Evolutionary conservation across 2,329 filamentous ascomycete species (phyloP).

Genomic region (Cercospora nicotianae): DNA sequence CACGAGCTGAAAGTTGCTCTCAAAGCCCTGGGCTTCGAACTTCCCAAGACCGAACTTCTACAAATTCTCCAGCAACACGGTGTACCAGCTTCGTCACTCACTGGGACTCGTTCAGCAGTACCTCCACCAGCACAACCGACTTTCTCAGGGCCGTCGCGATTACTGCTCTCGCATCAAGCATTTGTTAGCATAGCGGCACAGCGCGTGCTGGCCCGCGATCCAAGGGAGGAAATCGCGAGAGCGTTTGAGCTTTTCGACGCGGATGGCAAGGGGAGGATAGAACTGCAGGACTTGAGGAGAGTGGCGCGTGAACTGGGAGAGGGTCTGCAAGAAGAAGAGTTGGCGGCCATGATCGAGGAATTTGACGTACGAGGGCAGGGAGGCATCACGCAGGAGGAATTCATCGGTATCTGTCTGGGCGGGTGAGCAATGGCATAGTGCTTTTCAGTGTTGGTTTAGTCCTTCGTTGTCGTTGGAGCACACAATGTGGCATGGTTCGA

Average conservation of each 20-base stretch:
- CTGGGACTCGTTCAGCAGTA: constrained; percentile 40
- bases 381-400: constrained; percentile 64
- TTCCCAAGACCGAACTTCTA: constrained; percentile 82
- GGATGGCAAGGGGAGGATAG: constrained; percentile 87
- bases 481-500: neutral
- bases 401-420: constrained; percentile 65
- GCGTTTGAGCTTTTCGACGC: constrained; percentile 94
- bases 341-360: constrained; percentile 95
- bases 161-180: constrained; percentile 70
- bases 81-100: constrained; percentile 50
- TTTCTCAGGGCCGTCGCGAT: constrained; percentile 53
- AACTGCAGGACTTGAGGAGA: constrained; percentile 79
- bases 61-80: constrained; percentile 79
- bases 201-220: constrained; percentile 78
- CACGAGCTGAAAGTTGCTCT: constrained; percentile 97
- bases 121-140: constrained; percentile 28
- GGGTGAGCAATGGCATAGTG: constrained; percentile 15
- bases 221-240: constrained; percentile 83
- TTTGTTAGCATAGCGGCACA: constrained; percentile 75
- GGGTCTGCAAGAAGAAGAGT: constrained; percentile 86
- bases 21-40: constrained; percentile 90
- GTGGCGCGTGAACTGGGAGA: constrained; percentile 91
- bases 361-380: constrained; percentile 94
- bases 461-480: neutral
- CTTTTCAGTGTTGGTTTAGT: neutral